Conservation (phyloP, 768 basidiomycete genomes). For the Agrocybe pediades region DNA sequence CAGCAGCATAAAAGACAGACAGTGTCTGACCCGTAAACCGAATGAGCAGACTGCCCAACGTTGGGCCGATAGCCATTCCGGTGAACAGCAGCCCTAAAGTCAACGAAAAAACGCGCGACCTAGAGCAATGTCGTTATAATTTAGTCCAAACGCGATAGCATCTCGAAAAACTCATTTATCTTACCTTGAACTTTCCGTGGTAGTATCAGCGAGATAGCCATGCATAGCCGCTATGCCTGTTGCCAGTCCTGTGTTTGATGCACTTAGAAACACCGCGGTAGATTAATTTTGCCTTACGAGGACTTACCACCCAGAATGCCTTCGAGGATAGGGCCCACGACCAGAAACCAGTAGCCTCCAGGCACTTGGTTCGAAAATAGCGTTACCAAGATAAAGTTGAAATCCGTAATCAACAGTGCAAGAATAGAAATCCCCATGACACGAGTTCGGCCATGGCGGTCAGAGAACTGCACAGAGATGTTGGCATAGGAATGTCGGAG, state of each 20-base stretch:
- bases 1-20: slow-evolving; percentile 73
- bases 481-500: background rate
- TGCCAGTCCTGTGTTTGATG: slow-evolving; percentile 42
- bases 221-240: slow-evolving; percentile 53
- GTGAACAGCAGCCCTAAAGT: slow-evolving; percentile 66
- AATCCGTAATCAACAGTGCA: slow-evolving; percentile 64
- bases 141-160: too few species aligned
- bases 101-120: slow-evolving; percentile 68
- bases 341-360: slow-evolving; percentile 80
- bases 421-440: slow-evolving; percentile 63
- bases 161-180: too few species aligned
- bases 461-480: slow-evolving; percentile 57
- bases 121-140: slow-evolving; percentile 26
- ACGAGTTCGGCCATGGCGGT: slow-evolving; percentile 70
- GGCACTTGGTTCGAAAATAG: slow-evolving; percentile 61
- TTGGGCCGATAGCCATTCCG: slow-evolving; percentile 81
- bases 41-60: slow-evolving; percentile 68
- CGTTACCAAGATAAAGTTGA: slow-evolving; percentile 68
- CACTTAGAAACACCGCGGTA: slow-evolving; percentile 1
- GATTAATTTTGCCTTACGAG: background rate
- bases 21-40: slow-evolving; percentile 52
- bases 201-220: slow-evolving; percentile 73
- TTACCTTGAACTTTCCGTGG: slow-evolving; percentile 57
- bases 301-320: slow-evolving; percentile 71
- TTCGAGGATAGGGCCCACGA: slow-evolving; percentile 66